phyloP scores from a whole-genome alignment of 2,329 filamentous ascomycete species.

The Ascochyta lentis region DNA sequence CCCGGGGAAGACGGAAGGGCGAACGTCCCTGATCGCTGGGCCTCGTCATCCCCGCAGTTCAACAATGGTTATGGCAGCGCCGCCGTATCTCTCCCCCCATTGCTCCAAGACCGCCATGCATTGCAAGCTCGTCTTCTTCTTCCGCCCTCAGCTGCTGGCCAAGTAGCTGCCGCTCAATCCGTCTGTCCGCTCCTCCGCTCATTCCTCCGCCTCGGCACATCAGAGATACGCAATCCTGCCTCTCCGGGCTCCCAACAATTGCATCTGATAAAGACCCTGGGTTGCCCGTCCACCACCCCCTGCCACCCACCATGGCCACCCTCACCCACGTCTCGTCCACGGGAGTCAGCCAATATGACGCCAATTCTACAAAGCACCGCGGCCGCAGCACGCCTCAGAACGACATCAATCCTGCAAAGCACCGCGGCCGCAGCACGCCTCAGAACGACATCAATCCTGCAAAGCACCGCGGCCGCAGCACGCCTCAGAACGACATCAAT shows the following conservation, averaged over 20 bases:
- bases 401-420: no score
- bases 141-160: constrained; percentile 9
- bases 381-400: no score
- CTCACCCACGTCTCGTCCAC: constrained; percentile 26
- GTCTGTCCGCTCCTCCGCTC: background rate
- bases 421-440: no score
- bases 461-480: constrained; percentile 33
- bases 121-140: background rate
- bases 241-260: constrained; percentile 4
- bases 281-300: background rate
- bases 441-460: no score
- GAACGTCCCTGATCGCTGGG: background rate
- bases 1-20: background rate
- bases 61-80: constrained; percentile 11
- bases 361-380: no score
- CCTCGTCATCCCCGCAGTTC: constrained; percentile 12
- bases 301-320: constrained; percentile 39
- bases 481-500: constrained; percentile 21
- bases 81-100: background rate
- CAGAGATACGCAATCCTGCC: constrained; percentile 2
- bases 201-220: constrained; percentile 15
- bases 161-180: constrained; percentile 1
- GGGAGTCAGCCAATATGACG: constrained; percentile 29
- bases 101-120: constrained; percentile 20
- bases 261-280: background rate